Base-by-base conservation (phyloP, 768 basidiomycete species). In the Suillus paluster region DNA sequence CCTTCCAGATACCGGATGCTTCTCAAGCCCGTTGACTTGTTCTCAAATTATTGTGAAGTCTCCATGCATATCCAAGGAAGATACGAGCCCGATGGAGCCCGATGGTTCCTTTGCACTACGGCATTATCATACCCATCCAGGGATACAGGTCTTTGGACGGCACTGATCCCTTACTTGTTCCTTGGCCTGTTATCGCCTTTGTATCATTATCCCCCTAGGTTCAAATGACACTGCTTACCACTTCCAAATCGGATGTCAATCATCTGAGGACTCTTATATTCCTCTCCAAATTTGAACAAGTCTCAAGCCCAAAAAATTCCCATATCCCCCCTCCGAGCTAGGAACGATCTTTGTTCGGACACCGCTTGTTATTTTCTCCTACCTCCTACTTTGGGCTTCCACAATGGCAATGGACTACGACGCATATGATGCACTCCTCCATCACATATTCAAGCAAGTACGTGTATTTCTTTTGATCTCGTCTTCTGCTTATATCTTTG, bases 381-480 rank as follows among this genome's bases (percentile, higher is more conserved):
- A 10, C 36, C 25, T 6, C 58, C 7, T 21, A n/a, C 50, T 42
- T 27, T 11, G 36, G 27, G 21, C 21, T 57, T 46, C 58, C 58
- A 62, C 9, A 0, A 76, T 76, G 68, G 68, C 73, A 3, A 76
- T 76, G 75, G 73, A 74, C n/a, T 93, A 92, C 77, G 90, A 92
- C 71, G 86, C 86, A 30, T 91, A 86, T 72, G 90, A 93, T 73
- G 91, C 92, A 52, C 79, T 92, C 42, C 80, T 92, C 15, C 91
- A 93, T 69, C 89, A 88, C 73, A 85, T 94, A 62, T 93, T 92
- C 79, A 88, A 84, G 71, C 85, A 86, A 61, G 90, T 89, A 64
- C 11, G 84, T 73, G 23, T 17, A 12, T 0, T 3, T 11, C 4
- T 12, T 39, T 39, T 41, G 59, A 12, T 38, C 0, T 59, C 52